These are phyloP conservation scores for Imleria badia DNA, from an alignment of 768 basidiomycete species.

Conservation along the genomic window DNA sequence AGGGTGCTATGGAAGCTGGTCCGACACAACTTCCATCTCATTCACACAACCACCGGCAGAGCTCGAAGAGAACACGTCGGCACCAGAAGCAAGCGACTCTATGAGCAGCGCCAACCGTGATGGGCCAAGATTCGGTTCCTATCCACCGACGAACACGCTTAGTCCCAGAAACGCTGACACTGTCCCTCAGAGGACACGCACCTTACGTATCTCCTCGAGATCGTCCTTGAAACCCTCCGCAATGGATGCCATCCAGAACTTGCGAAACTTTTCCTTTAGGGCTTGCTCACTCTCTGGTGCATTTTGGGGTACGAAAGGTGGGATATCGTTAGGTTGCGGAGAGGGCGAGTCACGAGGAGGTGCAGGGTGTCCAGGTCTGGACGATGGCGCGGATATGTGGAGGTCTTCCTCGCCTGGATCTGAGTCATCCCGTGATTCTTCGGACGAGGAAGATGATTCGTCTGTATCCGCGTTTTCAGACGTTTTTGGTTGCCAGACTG, in stretches of 20 bases:
- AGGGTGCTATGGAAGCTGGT: slow-evolving; percentile 21
- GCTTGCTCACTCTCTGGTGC: slow-evolving; percentile 45
- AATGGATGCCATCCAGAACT: slow-evolving; percentile 85
- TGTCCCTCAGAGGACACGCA: slow-evolving; percentile 27
- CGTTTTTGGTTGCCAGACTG: slow-evolving; percentile 3
- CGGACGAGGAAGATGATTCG: slow-evolving; percentile 18
- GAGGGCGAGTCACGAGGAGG: slow-evolving; percentile 23
- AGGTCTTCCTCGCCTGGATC: slow-evolving; percentile 4
- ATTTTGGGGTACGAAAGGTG: slow-evolving; percentile 54
- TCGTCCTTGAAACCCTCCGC: slow-evolving; percentile 83
- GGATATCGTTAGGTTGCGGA: slow-evolving; percentile 37
- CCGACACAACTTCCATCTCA: slow-evolving; percentile 77
- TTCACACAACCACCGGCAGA: slow-evolving; percentile 39
- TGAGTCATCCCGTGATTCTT: slow-evolving; percentile 6
- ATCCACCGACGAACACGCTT: neutral
- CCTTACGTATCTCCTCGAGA: slow-evolving; percentile 81
- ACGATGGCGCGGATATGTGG: neutral
- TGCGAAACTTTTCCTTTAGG: slow-evolving; percentile 68
- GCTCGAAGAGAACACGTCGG: slow-evolving; percentile 63
- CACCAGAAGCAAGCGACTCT: slow-evolving; percentile 78
- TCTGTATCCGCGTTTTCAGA: slow-evolving; percentile 4
- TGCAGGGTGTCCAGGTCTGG: neutral
- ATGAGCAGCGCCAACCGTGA: slow-evolving; percentile 73
- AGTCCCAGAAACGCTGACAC: neutral
- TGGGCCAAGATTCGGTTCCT: slow-evolving; percentile 68